Evolutionary conservation across 106 monocot species (phyloP).

Genomic region (Phalaenopsis aphrodite): DNA sequence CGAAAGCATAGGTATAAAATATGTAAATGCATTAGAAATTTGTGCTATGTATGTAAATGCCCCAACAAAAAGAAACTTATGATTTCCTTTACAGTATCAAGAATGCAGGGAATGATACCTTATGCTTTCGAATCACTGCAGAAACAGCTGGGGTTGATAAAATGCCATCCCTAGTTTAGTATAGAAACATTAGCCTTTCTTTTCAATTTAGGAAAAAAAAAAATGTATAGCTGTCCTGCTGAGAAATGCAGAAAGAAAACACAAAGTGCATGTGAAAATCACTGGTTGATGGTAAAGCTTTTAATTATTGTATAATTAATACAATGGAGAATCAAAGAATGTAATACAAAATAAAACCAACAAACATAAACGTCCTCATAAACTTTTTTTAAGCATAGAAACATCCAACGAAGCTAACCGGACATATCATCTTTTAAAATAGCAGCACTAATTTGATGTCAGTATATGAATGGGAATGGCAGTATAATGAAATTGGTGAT

Average conservation of each 20-base stretch:
- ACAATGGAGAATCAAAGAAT: too few species aligned
- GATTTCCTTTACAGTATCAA: background rate
- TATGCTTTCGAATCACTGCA: constrained; percentile 77
- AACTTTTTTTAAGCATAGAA: background rate
- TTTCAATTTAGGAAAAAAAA: background rate
- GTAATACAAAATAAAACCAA: background rate
- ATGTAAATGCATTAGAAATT: too few species aligned
- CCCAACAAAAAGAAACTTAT: too few species aligned
- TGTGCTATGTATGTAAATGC: too few species aligned
- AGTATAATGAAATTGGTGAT: background rate
- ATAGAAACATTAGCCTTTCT: background rate
- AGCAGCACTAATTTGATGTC: background rate
- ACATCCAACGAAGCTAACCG: background rate
- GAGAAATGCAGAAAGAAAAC: too few species aligned
- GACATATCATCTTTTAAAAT: background rate
- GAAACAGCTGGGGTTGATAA: constrained; percentile 99
- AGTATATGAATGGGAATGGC: background rate
- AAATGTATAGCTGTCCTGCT: too few species aligned
- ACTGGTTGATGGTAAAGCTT: too few species aligned
- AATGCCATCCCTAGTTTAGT: constrained; percentile 65
- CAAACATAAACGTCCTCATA: background rate
- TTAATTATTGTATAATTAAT: too few species aligned
- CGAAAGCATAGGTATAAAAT: too few species aligned
- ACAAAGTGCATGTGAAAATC: too few species aligned
- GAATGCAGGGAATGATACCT: constrained; percentile 27